phyloP scores from a whole-genome alignment of 2,329 filamentous ascomycete species.

The Paraconiothyrium brasiliense region DNA sequence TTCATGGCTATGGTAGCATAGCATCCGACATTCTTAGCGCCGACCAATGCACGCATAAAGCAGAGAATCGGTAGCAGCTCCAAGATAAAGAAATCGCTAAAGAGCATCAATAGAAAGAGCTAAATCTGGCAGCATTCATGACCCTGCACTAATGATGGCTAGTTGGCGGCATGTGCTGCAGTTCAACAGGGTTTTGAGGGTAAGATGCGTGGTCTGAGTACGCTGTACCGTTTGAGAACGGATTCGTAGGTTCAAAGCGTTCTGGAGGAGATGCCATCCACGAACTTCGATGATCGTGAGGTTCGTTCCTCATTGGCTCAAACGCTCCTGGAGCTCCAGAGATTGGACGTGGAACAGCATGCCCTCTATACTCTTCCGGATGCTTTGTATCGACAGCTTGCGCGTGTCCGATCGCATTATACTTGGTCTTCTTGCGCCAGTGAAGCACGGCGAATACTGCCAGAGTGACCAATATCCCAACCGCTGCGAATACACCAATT shows the following conservation, averaged over 20 bases:
- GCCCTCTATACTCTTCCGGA: not conserved
- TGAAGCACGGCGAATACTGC: conserved; percentile 8
- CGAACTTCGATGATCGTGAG: not conserved
- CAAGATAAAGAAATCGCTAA: too few relatives aligned
- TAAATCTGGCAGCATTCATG: not conserved
- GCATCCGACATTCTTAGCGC: not conserved
- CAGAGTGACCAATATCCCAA: conserved; percentile 6
- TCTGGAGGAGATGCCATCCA: conserved; percentile 1
- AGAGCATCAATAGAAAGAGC: too few relatives aligned
- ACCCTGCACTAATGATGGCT: not conserved
- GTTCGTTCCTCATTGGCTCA: conserved; percentile 1
- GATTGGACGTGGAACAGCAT: not conserved
- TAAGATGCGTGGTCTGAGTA: conserved; percentile 1
- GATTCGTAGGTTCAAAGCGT: not conserved
- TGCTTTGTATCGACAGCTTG: conserved; percentile 6
- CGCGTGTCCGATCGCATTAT: conserved; percentile 8
- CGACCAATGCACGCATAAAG: not conserved
- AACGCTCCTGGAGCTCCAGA: not conserved
- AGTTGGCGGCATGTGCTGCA: not conserved
- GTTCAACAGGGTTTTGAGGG: not conserved
- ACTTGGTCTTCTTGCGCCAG: conserved; percentile 3
- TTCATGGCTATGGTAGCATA: not conserved
- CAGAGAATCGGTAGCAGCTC: too few relatives aligned
- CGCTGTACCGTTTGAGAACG: not conserved
- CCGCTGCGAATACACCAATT: conserved; percentile 6